These are phyloP conservation scores for Coelastrella sp. DNA, from an alignment of 139 green algal species.

Conservation along the genomic window DNA sequence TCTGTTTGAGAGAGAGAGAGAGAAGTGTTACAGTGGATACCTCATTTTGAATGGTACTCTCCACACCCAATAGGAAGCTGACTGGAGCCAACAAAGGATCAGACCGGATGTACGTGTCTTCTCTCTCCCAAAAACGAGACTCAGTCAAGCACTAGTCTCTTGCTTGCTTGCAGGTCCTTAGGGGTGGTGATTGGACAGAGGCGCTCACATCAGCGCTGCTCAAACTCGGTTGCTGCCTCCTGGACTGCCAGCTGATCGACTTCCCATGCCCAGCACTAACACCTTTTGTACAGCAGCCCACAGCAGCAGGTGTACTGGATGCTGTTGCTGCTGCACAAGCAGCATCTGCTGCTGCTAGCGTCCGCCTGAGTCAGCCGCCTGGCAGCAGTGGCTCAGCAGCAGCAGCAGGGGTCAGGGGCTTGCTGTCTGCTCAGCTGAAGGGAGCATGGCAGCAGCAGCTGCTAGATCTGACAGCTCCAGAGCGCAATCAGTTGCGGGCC, in stretches of 20 bases:
- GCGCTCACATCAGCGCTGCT: constrained; percentile 58
- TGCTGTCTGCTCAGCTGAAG: not conserved
- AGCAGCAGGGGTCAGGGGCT: not conserved
- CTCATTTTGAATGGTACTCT: no score
- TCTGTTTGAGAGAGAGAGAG: no score
- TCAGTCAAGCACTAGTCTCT: not conserved
- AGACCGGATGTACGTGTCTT: not conserved
- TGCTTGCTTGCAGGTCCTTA: constrained; percentile 56
- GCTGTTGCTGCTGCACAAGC: constrained; percentile 59
- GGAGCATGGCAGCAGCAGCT: constrained; percentile 31
- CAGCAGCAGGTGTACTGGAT: constrained; percentile 65
- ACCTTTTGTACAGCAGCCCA: constrained; percentile 61
- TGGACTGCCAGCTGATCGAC: constrained; percentile 54
- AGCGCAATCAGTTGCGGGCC: constrained; percentile 72
- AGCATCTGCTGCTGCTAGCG: not conserved
- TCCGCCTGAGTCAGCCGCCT: constrained; percentile 30
- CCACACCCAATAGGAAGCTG: no score
- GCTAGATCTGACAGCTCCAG: constrained; percentile 42
- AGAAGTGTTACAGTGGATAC: no score
- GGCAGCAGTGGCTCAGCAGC: constrained; percentile 8
- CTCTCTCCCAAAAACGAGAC: not conserved
- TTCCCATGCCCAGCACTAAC: constrained; percentile 35
- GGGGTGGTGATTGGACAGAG: constrained; percentile 75
- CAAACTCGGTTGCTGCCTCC: constrained; percentile 61
- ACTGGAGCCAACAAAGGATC: no score